Evolutionary conservation across 2,329 filamentous ascomycete species (phyloP), one percentile per base, ranked within the genome.

Genomic region (Sphaceloma murrayae): DNA sequence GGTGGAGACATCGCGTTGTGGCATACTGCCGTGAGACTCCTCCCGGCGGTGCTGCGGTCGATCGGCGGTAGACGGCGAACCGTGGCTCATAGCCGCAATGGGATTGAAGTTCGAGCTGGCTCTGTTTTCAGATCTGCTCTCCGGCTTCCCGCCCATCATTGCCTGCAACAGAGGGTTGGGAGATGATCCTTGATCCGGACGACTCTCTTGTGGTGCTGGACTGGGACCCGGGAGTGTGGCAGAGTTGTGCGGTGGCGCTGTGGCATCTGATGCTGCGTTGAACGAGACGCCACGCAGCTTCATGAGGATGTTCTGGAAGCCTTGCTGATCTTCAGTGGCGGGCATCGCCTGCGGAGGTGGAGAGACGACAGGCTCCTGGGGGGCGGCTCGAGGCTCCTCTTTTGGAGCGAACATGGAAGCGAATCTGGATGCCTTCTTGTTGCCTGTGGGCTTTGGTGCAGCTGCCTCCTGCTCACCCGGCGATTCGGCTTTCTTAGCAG

Each of bases 341-440:
- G 64, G 61, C 44, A 62, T 59, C 7, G 56, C 49, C n/a, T n/a
- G n/a, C 3, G 51, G 38, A 43, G 54, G 54, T 8, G 47, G 46
- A 5, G 30, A 2, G 13, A 46, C 40, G 5, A 31, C 30, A 21
- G 51, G 45, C 19, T 50, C 26, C 34, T 55, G 53, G 29, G 52
- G 38, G 17, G 51, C 50, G 9, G 48, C 16, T 18, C 34, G 50
- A 14, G 49, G 43, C 39, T 54, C 52, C 40, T 68, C 65, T 40
- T 66, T 63, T 34, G 64, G 62, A 18, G 58, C 54, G 50, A 71
- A 70, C 58, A 95, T 83, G 2, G 82, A 85, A 40, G 86, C 87
- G 58, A 95, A 95, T 45, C 86, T 75, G 9, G 88, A 95, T 4
- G 83, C 76, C 57, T 89, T 88, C 18, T 73, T 60, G 58, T 83